Conservation (phyloP, 805 yeast genomes). For the Candida berthetii region DNA sequence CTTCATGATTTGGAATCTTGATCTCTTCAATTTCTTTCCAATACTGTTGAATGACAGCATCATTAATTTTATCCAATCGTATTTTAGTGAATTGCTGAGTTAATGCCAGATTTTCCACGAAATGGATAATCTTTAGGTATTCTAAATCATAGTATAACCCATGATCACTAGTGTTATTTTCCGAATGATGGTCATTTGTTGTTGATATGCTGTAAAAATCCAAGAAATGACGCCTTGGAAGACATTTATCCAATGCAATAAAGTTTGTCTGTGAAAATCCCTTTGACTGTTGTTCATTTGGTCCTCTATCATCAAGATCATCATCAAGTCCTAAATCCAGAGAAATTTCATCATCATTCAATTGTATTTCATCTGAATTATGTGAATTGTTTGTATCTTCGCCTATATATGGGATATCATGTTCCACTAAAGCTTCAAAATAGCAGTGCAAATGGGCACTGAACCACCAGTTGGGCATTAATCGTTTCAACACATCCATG, state of each 20-base stretch:
- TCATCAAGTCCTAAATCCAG: slow-evolving; percentile 5
- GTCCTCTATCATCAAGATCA: slow-evolving; percentile 1
- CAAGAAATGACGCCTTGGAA: slow-evolving; percentile 55
- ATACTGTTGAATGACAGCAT: slow-evolving; percentile 9
- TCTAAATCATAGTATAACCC: slow-evolving; percentile 14
- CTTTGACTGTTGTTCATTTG: slow-evolving; percentile 3
- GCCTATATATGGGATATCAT: slow-evolving; percentile 23
- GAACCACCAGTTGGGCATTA: slow-evolving; percentile 74
- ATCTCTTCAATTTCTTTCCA: slow-evolving; percentile 9
- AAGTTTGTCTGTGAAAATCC: slow-evolving; percentile 38
- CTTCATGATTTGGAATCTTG: slow-evolving; percentile 1
- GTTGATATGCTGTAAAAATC: slow-evolving; percentile 42
- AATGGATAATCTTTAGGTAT: slow-evolving; percentile 12
- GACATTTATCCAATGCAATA: slow-evolving; percentile 80
- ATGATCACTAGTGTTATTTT: neutral
- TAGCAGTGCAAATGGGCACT: slow-evolving; percentile 84
- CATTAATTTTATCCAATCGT: slow-evolving; percentile 6
- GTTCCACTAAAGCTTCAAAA: slow-evolving; percentile 52
- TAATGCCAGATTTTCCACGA: slow-evolving; percentile 9
- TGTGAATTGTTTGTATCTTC: slow-evolving; percentile 20
- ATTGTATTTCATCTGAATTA: slow-evolving; percentile 4
- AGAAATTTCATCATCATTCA: slow-evolving; percentile 14
- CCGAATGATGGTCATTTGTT: slow-evolving; percentile 14
- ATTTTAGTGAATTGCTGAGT: slow-evolving; percentile 8
- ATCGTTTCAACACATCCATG: slow-evolving; percentile 40